Conservation (phyloP, 257 asterid genomes). For the Lavandula angustifolia region DNA sequence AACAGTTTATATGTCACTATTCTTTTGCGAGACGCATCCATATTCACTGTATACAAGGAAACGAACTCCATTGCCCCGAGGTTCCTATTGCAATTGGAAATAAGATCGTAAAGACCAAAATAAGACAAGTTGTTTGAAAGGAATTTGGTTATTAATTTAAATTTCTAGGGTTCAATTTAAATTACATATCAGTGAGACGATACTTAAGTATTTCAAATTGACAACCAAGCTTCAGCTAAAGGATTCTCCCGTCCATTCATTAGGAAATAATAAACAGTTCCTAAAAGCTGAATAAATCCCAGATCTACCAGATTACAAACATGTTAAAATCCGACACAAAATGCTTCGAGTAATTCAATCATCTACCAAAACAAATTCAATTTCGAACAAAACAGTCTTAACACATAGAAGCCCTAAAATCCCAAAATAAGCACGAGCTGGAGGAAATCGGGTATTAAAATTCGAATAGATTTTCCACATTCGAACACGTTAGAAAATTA, state of each 20-base stretch:
- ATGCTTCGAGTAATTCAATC: slow-evolving; percentile 5
- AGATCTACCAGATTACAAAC: slow-evolving; percentile 39
- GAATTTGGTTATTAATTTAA: slow-evolving; percentile 15
- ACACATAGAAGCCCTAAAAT: slow-evolving; percentile 40
- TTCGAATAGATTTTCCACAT: slow-evolving; percentile 22
- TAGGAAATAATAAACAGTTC: neutral
- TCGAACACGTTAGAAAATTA: slow-evolving; percentile 6
- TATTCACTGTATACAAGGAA: no score
- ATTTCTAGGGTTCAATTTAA: slow-evolving; percentile 11
- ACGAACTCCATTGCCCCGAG: no score
- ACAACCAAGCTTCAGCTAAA: slow-evolving; percentile 2
- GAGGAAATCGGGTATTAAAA: neutral
- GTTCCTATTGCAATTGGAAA: neutral
- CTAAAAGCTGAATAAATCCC: slow-evolving; percentile 15
- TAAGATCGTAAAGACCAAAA: slow-evolving; percentile 1
- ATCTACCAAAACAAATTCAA: neutral
- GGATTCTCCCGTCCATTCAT: neutral
- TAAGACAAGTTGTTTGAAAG: slow-evolving; percentile 1
- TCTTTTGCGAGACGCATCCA: neutral
- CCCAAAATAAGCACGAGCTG: slow-evolving; percentile 20
- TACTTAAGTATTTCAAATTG: slow-evolving; percentile 3
- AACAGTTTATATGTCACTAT: slow-evolving; percentile 1
- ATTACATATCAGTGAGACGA: neutral
- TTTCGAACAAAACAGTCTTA: slow-evolving; percentile 10
- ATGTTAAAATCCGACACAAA: neutral